Evolutionary conservation across 805 yeast genomes (phyloP).

Genomic region (Naumovozyma dairenensis): DNA sequence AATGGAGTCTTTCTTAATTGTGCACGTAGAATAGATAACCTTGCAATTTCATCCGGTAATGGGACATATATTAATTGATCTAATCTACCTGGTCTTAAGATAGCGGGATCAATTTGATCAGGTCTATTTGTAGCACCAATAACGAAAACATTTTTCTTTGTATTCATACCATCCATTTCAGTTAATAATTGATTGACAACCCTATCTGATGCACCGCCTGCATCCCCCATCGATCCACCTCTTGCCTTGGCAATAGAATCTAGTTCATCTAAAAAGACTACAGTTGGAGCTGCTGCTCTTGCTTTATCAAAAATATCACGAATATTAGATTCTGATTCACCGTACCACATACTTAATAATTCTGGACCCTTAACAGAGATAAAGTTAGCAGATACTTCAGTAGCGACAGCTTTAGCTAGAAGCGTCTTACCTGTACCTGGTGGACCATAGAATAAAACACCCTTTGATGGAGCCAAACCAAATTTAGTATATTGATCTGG

Average conservation of each 20-base stretch:
- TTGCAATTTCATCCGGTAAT: constrained; percentile 90
- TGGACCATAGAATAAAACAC: constrained; percentile 97
- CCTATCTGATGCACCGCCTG: constrained; percentile 98
- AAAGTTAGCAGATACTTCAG: constrained; percentile 97
- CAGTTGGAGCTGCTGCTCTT: constrained; percentile 99
- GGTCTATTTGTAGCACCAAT: constrained; percentile 99
- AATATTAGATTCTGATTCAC: constrained; percentile 95
- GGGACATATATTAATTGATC: constrained; percentile 98
- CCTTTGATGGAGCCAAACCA: constrained; percentile 96
- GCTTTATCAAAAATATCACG: constrained; percentile 98
- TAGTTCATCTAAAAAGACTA: constrained; percentile 94
- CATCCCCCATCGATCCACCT: constrained; percentile 91
- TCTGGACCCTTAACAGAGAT: constrained; percentile 55
- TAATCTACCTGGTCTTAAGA: constrained; percentile 96
- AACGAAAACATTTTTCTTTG: constrained; percentile 96
- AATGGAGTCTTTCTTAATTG: constrained; percentile 97
- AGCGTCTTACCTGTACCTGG: constrained; percentile 99
- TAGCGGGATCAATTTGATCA: constrained; percentile 97
- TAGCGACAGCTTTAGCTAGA: constrained; percentile 97
- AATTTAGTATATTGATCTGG: constrained; percentile 98
- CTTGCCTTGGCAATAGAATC: constrained; percentile 98
- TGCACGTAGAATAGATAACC: constrained; percentile 86
- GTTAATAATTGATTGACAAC: constrained; percentile 95
- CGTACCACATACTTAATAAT: constrained; percentile 94
- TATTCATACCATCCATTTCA: constrained; percentile 99